Conservation (phyloP, 1,284 basidiomycete genomes). For the Crepidotus sp. region DNA sequence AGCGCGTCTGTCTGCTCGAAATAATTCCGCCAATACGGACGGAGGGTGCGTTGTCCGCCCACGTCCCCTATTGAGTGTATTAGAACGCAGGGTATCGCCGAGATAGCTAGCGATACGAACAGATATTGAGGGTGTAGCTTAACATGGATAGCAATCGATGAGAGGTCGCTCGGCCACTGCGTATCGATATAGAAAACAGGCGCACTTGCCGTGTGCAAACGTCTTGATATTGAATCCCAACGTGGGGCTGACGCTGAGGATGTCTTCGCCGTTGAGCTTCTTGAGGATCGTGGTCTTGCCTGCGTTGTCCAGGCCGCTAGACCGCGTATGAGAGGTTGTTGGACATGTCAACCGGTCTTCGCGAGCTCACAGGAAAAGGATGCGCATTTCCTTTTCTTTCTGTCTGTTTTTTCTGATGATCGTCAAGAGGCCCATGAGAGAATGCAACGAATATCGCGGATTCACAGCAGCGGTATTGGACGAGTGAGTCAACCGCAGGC, state of each 20-base stretch:
- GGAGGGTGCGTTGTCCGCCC: constrained; percentile 89
- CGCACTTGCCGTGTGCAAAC: constrained; percentile 82
- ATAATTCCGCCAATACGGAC: constrained; percentile 99
- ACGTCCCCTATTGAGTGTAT: constrained; percentile 75
- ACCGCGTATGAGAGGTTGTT: constrained; percentile 18
- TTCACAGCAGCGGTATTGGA: neutral
- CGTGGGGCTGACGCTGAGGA: constrained; percentile 83
- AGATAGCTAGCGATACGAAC: constrained; percentile 39
- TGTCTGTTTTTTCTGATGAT: constrained; percentile 95
- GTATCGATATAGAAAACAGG: constrained; percentile 22
- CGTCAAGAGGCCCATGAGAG: constrained; percentile 82
- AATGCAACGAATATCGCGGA: neutral
- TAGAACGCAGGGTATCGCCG: constrained; percentile 15
- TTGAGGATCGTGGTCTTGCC: constrained; percentile 98
- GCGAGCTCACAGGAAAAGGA: constrained; percentile 80
- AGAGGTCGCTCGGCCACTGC: constrained; percentile 19
- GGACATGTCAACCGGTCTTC: constrained; percentile 7
- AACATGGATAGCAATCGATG: constrained; percentile 13
- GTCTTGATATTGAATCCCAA: constrained; percentile 99
- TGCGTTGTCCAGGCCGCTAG: constrained; percentile 95
- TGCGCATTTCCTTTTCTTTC: constrained; percentile 93
- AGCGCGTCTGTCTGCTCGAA: constrained; percentile 98
- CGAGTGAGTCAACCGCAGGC: neutral
- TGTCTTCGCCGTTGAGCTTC: constrained; percentile 87
- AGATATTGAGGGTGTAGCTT: constrained; percentile 91